Evolutionary conservation across 148 eudicot species (phyloP).

Genomic region (Oxyria digyna): DNA sequence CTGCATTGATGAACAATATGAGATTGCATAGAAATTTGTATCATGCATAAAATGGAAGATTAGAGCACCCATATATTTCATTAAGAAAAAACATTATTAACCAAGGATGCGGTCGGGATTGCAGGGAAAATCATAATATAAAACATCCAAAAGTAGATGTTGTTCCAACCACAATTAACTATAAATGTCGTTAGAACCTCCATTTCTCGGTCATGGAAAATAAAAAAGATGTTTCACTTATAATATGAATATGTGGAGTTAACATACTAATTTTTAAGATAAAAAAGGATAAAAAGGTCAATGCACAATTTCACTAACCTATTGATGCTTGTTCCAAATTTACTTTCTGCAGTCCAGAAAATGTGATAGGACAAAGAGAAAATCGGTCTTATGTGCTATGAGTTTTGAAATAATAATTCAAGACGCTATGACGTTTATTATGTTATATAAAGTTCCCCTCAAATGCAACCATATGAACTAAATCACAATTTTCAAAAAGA

Average conservation of each 20-base stretch:
- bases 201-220: neutral
- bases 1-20: conserved; percentile 21
- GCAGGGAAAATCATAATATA: neutral
- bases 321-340: neutral
- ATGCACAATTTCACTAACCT: neutral
- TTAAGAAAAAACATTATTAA: neutral
- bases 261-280: neutral
- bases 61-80: neutral
- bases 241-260: neutral
- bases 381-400: neutral
- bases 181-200: neutral
- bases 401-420: neutral
- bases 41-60: neutral
- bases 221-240: neutral
- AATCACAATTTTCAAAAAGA: no score
- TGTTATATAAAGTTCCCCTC: no score
- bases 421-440: neutral
- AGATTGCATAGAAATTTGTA: neutral
- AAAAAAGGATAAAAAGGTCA: neutral
- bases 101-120: neutral
- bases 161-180: neutral
- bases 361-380: neutral
- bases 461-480: no score
- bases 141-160: neutral
- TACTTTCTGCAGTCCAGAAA: neutral